Base-by-base conservation (phyloP, 2,329 filamentous ascomycete genomes). In the Aaosphaeria arxii region DNA sequence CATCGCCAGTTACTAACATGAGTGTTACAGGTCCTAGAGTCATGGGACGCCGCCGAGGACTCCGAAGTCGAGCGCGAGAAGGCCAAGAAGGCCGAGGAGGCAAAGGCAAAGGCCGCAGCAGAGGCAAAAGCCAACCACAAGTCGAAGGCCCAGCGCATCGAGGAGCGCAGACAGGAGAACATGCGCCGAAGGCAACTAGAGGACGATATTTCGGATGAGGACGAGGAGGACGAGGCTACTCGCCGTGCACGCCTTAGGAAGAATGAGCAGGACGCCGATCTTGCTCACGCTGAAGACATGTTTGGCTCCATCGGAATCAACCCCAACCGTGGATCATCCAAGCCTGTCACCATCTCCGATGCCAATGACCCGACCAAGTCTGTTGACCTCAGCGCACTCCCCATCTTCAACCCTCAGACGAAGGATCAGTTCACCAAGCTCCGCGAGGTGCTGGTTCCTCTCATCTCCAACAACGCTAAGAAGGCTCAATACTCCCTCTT, bases 61-160 rank as follows among this genome's bases (percentile, higher is more conserved):
- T 96, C 91, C 53, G 94, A 99, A 64, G 92, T 86, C 62, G 94
- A 99, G 78, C 88, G 91, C 63, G 91, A 96, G 74, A 99, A 97
- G 79, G 89, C 83, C 30, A 88, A 88, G 74, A 94, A 92, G 76
- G 90, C 86, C 44, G 86, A 81, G 5, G 91, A 89, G 66, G 87
- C 84, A 45, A 95, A 95, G 74, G 89, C 88, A 49, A 95, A 95
- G 74, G 91, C 89, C 30, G 90, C 91, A 0, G 91, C 88, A 40
- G 89, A 90, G 63, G 90, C 90, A 6, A 89, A 88, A 40, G 90
- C 90, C 45, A 89, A 86, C 64, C 95, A 96, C 79, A 97, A 97
- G 78, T 82, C 84, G 69, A 95, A 92, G 77, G 74, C 85, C 35
- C 82, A 95, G 75, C 88, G 92, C 62, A 86, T 96, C 71, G 87